Base-by-base conservation (phyloP, 495 filamentous ascomycete genomes). In the Recurvomyces mirabilis region DNA sequence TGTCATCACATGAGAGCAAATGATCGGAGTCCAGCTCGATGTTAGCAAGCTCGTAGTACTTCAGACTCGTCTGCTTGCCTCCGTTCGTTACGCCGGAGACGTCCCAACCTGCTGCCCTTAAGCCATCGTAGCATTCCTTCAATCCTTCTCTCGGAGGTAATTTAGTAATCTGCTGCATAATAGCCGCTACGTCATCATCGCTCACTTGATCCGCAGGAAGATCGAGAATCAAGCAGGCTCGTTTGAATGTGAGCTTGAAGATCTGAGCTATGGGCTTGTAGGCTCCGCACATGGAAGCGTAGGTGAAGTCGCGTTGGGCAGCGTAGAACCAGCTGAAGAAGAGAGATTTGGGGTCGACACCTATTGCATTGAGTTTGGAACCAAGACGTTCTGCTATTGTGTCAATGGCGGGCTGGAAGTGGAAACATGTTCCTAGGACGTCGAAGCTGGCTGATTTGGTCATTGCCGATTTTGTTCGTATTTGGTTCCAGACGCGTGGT, bases 261-360 rank as follows among this genome's bases (percentile, higher is more conserved):
- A 53, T 43, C 23, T 48, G 19, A 1, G 50, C 45, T 19, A 53
- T 47, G 14, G 50, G 50, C 15, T 38, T 48, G 34, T 53, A 53
- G 14, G 37, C 30, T 18, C 50, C 45, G 5, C 5, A 17, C 5
- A 53, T 24, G 34, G 44, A 39, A 1, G 39, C 39, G 39, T 53
- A 53, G 12, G 50, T 48, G 45, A 48, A 53, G 39, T 53, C 50
- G 3, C 50, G 30, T 18, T 53, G 50, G 12, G 50, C 50, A 12
- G 50, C 43, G 24, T 38, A 53, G 39, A 53, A 53, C 50, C 50
- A 53, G 32, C 29, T 43, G 28, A 48, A 53, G 50, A 48, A 48
- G 25, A 53, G 50, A 2, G 33, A 19, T 29, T 53, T 53, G 1
- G 50, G 34, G 19, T 53, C 50, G 26, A 53, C 50, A 24, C 40